Evolutionary conservation across 768 basidiomycete species (phyloP), one percentile per base, ranked within the genome.

Genomic region (Scleroderma bovista): DNA sequence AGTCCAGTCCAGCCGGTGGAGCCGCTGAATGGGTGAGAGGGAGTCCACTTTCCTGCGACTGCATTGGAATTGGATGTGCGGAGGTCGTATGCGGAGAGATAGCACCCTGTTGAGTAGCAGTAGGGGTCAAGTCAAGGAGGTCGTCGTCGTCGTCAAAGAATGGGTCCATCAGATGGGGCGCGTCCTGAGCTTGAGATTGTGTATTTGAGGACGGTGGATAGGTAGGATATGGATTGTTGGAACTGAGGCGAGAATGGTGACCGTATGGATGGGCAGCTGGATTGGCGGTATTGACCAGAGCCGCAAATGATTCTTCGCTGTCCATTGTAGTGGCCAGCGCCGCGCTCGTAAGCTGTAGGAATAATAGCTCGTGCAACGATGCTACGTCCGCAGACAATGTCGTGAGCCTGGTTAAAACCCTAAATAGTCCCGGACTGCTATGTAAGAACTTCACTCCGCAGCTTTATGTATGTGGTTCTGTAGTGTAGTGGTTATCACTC

Each of bases 101-200:
- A 86, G 86, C n/a, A 79, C 80, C 17, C 83, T 82, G 66, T 86
- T 84, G 41, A 15, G 81, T 79, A 26, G 72, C 58, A 39, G 38
- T 46, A 6, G 20, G 45, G 8, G 40, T 22, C 1, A 50, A n/a
- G 17, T 47, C 54, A 34, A 61, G 41, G 3, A 61, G 54, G 51
- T 84, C 80, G 47, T 89, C 87, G 48, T 86, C 87, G 63, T 91
- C 89, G 65, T 88, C 86, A 67, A 92, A 92, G 66, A 92, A 92
- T 0, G 64, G 88, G 68, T 92, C 89, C 69, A 92, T 73, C 51
- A 75, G 66, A 62, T 78, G 75, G 51, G 75, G 74, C 15, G 15
- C 26, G 13, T 9, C 13, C 22, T 44, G 44, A 19, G 31, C 16
- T 53, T 57, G 57, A 29, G 57, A 56, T 15, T 50, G 46, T 9